Evolutionary conservation across 352 stramenopile species (phyloP), one percentile per base, ranked within the genome.

Genomic region (Phytophthora syringae): DNA sequence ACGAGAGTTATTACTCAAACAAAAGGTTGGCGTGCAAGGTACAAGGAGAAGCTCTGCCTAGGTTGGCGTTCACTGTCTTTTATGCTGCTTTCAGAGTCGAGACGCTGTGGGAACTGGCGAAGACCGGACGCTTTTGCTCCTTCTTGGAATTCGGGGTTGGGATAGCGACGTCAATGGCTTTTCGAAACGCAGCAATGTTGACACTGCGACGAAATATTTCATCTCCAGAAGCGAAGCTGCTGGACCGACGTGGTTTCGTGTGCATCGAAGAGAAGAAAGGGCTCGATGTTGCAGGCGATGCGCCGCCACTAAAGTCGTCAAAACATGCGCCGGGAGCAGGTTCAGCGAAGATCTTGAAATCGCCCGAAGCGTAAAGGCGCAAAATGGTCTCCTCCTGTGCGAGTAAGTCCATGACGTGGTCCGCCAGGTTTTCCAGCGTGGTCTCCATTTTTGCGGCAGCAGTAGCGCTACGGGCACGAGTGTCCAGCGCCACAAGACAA

Each of bases 401-500:
- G 30, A 92, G 64, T 45, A 88, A 53, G 53, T 88, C 80, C 70
- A 86, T 80, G 25, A 90, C 82, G 43, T 89, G 70, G 16, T 83
- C 77, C 5, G 76, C 74, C 16, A 92, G 66, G 25, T 82, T 89
- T 32, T 90, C 79, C 25, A 90, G 62, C 27, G 78, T 88, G 42
- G 80, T 79, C 60, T 84, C 70, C 24, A 91, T 73, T 37, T 86
- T 83, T 16, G 67, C 64, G 2, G 76, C 74, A 0, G 67, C 63
- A 18, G 34, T 28, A 40, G 79, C 72, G 24, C 68, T 72, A 9
- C 82, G 73, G 18, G 72, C 21, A 13, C 70, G 77, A 11, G 79
- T 86, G 53, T 90, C 84, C 6, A 92, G 72, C 6, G 74, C 77
- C 21, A 92, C 69, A 54, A 93, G 67, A 51, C 84, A 91, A 9